Evolutionary conservation across 768 basidiomycete genomes (phyloP).

Genomic region (Leccinum obscurum): DNA sequence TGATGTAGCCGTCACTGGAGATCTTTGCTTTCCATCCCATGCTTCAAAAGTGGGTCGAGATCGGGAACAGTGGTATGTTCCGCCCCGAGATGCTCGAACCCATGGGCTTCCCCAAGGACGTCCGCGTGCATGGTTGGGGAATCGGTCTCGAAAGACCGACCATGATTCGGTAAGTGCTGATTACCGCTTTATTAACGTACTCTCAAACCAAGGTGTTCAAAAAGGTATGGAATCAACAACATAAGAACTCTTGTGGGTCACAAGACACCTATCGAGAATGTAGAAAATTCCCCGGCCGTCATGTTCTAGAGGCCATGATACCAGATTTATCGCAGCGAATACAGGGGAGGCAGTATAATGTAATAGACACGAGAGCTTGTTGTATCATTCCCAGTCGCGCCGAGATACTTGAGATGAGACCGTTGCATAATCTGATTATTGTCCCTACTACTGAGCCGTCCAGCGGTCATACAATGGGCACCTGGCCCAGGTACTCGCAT

Average conservation of each 20-base stretch:
- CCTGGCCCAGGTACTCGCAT: conserved; percentile 1
- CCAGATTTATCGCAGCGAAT: not conserved
- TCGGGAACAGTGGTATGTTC: conserved; percentile 99
- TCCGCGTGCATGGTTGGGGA: conserved; percentile 97
- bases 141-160: conserved; percentile 93
- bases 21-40: conserved; percentile 98
- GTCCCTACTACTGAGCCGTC: conserved; percentile 5
- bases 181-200: not conserved
- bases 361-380: conserved; percentile 8
- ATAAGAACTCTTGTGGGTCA: conserved; percentile 96
- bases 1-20: conserved; percentile 83
- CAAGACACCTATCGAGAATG: conserved; percentile 88
- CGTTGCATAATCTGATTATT: not conserved
- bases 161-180: conserved; percentile 83
- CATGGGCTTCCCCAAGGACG: conserved; percentile 97
- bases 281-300: conserved; percentile 88
- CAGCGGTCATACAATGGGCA: conserved; percentile 6
- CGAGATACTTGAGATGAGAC: not conserved
- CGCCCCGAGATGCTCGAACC: conserved; percentile 99
- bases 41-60: conserved; percentile 94
- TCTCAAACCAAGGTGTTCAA: conserved; percentile 6
- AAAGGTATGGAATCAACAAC: conserved; percentile 94
- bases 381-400: not conserved
- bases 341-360: conserved; percentile 2
- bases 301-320: conserved; percentile 60